Percentiles rank a stretch among this genome's conserved stretches.
Conservation (phyloP, 2,329 filamentous ascomycete species). For the Fusarium nurragi region DNA sequence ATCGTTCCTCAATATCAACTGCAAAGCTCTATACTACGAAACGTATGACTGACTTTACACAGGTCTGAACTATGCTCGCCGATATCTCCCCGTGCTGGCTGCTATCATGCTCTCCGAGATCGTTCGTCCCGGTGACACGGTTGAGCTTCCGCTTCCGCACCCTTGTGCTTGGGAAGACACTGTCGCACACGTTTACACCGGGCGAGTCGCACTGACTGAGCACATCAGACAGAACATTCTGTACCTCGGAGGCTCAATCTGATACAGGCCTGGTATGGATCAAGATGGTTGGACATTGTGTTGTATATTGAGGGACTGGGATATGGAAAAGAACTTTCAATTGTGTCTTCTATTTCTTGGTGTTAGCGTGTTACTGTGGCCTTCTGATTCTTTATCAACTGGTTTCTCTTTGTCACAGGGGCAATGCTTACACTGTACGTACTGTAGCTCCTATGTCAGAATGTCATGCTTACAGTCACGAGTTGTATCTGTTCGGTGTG, state of each 20-base stretch:
- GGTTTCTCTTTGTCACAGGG: neutral
- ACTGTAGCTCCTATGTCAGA: neutral
- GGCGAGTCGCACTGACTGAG: conserved; percentile 55
- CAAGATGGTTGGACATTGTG: neutral
- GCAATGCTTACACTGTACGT: neutral
- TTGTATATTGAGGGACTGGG: too few species aligned
- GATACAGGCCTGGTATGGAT: neutral
- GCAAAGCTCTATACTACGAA: neutral
- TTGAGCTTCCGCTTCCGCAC: conserved; percentile 67
- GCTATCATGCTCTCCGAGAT: conserved; percentile 64
- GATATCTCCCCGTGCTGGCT: conserved; percentile 61
- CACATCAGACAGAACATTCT: conserved; percentile 62
- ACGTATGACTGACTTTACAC: conserved; percentile 6
- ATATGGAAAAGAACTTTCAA: neutral
- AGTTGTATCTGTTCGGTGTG: neutral
- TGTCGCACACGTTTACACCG: conserved; percentile 64
- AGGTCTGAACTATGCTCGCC: conserved; percentile 48
- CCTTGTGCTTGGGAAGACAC: conserved; percentile 66
- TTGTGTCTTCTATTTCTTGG: conserved; percentile 1
- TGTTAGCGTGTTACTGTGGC: neutral
- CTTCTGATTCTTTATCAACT: neutral
- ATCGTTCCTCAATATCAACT: neutral
- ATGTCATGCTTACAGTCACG: neutral
- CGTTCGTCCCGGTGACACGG: conserved; percentile 60
- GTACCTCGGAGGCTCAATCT: conserved; percentile 63